These are phyloP conservation scores for Yamadazyma diospyri DNA, from an alignment of 1,139 yeast genomes.

Conservation along the genomic window DNA sequence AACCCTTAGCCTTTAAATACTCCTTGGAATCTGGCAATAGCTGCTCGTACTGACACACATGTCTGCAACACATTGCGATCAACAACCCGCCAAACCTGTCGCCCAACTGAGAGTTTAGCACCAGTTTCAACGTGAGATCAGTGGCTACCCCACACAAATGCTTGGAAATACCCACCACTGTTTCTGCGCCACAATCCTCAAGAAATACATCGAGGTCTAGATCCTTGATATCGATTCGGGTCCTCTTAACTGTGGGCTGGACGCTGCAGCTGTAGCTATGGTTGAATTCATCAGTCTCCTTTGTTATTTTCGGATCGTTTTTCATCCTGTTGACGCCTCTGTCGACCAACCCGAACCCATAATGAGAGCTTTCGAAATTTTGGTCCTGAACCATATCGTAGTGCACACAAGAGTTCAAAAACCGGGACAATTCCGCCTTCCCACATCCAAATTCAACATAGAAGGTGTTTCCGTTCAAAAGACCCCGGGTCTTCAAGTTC, in stretches of 20 bases:
- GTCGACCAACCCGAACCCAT: conserved; percentile 65
- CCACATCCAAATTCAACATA: conserved; percentile 90
- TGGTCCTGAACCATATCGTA: conserved; percentile 5
- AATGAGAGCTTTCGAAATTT: conserved; percentile 9
- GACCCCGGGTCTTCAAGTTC: conserved; percentile 46
- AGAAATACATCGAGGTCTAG: conserved; percentile 50
- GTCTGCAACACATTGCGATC: conserved; percentile 95
- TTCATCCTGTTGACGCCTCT: conserved; percentile 78
- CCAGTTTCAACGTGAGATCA: conserved; percentile 71
- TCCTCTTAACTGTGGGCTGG: conserved; percentile 44
- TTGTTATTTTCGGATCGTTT: conserved; percentile 62
- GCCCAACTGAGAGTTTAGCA: conserved; percentile 44
- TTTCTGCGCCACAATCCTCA: conserved; percentile 16
- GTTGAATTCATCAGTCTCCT: conserved; percentile 41
- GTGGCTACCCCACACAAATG: conserved; percentile 95
- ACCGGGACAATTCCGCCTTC: conserved; percentile 76
- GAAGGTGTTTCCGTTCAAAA: conserved; percentile 36
- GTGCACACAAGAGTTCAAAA: conserved; percentile 49
- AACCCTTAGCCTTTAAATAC: conserved; percentile 33
- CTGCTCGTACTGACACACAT: conserved; percentile 61
- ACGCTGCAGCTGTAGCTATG: conserved; percentile 11
- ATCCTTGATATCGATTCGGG: conserved; percentile 78
- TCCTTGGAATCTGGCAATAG: conserved; percentile 48
- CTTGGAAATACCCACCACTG: conserved; percentile 67
- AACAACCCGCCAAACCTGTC: conserved; percentile 49